phyloP scores from a whole-genome alignment of 768 basidiomycete genomes.

The Hygrophorus russula region DNA sequence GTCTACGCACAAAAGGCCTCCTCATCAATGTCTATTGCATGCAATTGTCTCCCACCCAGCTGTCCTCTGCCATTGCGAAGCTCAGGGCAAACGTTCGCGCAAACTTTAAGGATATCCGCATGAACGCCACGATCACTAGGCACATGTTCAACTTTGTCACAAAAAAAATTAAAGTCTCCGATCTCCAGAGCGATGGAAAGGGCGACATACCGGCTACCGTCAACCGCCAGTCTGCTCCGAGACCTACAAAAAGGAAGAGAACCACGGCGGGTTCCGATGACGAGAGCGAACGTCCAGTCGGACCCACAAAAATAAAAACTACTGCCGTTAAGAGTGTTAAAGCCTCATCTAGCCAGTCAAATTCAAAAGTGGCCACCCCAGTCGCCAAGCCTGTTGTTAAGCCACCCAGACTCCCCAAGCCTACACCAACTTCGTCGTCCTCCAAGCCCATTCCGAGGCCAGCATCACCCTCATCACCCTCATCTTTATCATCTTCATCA shows the following conservation, averaged over 20 bases:
- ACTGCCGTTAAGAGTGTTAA: background rate
- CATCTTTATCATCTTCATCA: no score
- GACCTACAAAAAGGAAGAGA: background rate
- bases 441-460: background rate
- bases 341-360: no score
- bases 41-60: conserved; percentile 24
- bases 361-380: no score
- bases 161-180: conserved; percentile 9
- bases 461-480: background rate
- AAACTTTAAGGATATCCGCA: conserved; percentile 51
- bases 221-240: background rate
- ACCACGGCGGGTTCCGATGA: no score
- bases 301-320: background rate
- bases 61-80: conserved; percentile 29
- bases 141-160: conserved; percentile 43
- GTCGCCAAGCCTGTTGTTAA: no score
- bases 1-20: background rate
- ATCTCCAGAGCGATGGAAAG: conserved; percentile 4
- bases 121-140: conserved; percentile 47
- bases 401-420: no score
- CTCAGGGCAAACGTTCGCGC: conserved; percentile 22
- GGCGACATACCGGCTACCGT: conserved; percentile 1
- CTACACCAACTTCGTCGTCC: background rate
- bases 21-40: conserved; percentile 26
- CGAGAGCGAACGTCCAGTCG: background rate